Evolutionary conservation across 139 green algal genomes (phyloP).

Genomic region (Tetradesmus lagerheimii): DNA sequence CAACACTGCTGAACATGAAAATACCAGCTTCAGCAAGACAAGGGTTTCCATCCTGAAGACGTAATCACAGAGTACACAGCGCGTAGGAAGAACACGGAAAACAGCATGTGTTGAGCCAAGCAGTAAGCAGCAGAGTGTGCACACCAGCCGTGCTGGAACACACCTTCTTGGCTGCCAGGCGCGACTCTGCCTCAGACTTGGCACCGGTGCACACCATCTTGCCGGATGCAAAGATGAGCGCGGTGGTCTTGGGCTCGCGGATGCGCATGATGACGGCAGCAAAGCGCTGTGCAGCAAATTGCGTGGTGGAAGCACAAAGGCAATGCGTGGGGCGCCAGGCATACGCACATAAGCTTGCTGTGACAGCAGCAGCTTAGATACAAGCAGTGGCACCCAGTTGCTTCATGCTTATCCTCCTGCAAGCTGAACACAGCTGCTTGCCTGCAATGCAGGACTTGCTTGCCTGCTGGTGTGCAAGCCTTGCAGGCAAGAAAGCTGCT

Average conservation of each 20-base stretch:
- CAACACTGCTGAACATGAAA: not conserved
- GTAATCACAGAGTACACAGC: too few relatives aligned
- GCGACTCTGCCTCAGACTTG: slow-evolving; percentile 63
- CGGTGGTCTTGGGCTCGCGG: slow-evolving; percentile 97
- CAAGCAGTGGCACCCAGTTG: too few relatives aligned
- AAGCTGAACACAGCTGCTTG: not conserved
- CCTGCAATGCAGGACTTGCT: not conserved
- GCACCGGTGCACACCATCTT: slow-evolving; percentile 95
- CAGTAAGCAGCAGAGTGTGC: not conserved
- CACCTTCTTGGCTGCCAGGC: slow-evolving; percentile 57
- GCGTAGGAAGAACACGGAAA: too few relatives aligned
- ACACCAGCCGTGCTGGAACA: not conserved
- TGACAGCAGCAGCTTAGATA: not conserved
- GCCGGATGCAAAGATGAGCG: slow-evolving; percentile 97
- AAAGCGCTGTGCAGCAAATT: slow-evolving; percentile 85
- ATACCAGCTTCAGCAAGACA: not conserved
- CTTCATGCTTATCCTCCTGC: not conserved
- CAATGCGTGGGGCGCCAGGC: not conserved
- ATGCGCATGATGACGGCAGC: slow-evolving; percentile 99
- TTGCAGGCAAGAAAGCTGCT: not conserved
- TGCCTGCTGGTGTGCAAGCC: not conserved
- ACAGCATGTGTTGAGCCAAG: too few relatives aligned
- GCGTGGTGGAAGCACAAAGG: not conserved
- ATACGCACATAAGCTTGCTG: not conserved
- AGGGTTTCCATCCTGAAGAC: too few relatives aligned